Evolutionary conservation across 768 basidiomycete genomes (phyloP).

Genomic region (Kwoniella pini): DNA sequence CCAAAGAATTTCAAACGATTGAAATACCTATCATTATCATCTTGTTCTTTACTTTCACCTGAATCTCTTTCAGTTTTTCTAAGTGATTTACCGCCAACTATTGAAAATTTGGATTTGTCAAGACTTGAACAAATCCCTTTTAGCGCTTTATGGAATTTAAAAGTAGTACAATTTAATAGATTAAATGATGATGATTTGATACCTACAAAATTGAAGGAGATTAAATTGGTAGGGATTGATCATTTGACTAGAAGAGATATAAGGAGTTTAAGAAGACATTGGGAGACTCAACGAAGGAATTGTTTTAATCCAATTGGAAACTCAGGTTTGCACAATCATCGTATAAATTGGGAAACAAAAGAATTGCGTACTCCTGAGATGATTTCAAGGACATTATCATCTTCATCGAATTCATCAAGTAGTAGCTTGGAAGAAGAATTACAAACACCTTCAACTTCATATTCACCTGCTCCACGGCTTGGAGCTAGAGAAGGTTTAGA

Average conservation of each 20-base stretch:
- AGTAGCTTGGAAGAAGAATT: neutral
- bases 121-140: constrained; percentile 36
- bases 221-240: constrained; percentile 46
- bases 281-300: constrained; percentile 34
- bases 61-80: constrained; percentile 25
- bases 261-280: constrained; percentile 32
- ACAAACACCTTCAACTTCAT: constrained; percentile 5
- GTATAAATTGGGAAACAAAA: no score
- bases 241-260: constrained; percentile 42
- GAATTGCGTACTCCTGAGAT: constrained; percentile 5
- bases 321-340: no score
- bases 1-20: neutral
- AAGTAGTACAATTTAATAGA: constrained; percentile 6
- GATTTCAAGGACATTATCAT: neutral
- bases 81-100: constrained; percentile 18
- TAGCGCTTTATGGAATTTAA: constrained; percentile 22
- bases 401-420: neutral
- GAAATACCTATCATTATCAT: constrained; percentile 25
- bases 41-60: constrained; percentile 25
- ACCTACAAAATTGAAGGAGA: constrained; percentile 27
- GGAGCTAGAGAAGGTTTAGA: neutral
- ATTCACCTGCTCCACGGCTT: neutral
- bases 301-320: neutral
- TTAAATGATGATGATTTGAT: neutral
- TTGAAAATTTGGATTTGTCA: constrained; percentile 33